Percentiles rank a stretch among this genome's conserved stretches.
phyloP scores from a whole-genome alignment of 2,329 filamentous ascomycete genomes.

The Coniochaeta prunicola region DNA sequence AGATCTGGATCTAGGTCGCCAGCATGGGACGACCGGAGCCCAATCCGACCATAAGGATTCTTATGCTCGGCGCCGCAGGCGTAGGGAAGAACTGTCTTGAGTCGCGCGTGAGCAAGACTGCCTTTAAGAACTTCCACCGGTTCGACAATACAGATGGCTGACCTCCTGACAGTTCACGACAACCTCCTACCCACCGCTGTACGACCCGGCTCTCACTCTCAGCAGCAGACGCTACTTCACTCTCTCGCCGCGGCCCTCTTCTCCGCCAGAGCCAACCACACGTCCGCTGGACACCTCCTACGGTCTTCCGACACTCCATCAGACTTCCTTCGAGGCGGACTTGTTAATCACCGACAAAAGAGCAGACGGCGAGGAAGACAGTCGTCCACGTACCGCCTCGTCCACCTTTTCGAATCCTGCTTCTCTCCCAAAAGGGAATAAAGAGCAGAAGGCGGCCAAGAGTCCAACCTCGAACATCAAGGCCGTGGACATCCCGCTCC shows the following conservation, averaged over 20 bases:
- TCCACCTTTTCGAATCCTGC: constrained; percentile 12
- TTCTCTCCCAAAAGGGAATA: not conserved
- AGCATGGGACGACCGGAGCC: constrained; percentile 10
- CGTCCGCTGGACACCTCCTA: constrained; percentile 6
- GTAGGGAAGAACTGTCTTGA: constrained; percentile 23
- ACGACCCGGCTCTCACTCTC: constrained; percentile 20
- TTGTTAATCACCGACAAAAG: not conserved
- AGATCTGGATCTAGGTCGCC: not conserved
- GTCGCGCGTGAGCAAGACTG: constrained; percentile 18
- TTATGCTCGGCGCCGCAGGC: constrained; percentile 18
- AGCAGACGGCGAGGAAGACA: not conserved
- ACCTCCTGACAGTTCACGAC: constrained; percentile 16
- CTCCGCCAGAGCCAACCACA: not conserved
- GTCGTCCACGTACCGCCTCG: constrained; percentile 5
- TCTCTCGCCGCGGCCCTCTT: constrained; percentile 8
- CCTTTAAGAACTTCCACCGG: no score
- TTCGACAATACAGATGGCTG: not conserved
- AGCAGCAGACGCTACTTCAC: constrained; percentile 19
- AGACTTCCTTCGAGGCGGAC: not conserved
- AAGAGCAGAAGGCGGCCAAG: not conserved
- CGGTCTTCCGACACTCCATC: not conserved
- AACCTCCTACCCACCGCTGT: constrained; percentile 18
- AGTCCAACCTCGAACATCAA: not conserved
- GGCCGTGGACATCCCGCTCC: not conserved
- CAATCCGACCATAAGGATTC: constrained; percentile 17